Evolutionary conservation across 805 yeast genomes (phyloP).

Genomic region (Pichia cabralensis): DNA sequence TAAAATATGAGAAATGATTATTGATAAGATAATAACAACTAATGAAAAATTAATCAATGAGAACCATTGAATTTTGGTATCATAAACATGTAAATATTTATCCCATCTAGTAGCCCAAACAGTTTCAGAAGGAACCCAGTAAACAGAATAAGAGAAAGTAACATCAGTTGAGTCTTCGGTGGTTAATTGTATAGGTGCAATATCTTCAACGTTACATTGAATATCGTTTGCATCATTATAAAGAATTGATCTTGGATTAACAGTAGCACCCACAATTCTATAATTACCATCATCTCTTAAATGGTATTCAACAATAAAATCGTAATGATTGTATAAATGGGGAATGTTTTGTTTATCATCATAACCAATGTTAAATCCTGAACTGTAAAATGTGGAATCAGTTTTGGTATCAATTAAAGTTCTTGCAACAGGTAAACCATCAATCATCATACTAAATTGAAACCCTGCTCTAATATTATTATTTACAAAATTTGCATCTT

Average conservation of each 20-base stretch:
- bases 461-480: conserved; percentile 75
- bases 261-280: conserved; percentile 88
- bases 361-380: conserved; percentile 74
- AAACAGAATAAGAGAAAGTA: conserved; percentile 77
- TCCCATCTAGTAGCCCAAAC: conserved; percentile 99
- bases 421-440: conserved; percentile 89
- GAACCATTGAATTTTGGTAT: conserved; percentile 93
- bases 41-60: conserved; percentile 80
- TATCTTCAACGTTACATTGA: conserved; percentile 19
- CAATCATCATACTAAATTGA: conserved; percentile 85
- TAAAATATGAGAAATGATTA: conserved; percentile 70
- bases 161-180: conserved; percentile 47
- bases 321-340: conserved; percentile 72
- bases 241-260: conserved; percentile 51
- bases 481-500: conserved; percentile 68
- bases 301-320: conserved; percentile 75
- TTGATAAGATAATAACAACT: conserved; percentile 66
- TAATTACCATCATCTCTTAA: conserved; percentile 51
- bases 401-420: conserved; percentile 47
- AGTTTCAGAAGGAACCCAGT: conserved; percentile 57
- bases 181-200: conserved; percentile 36
- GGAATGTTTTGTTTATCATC: conserved; percentile 46
- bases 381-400: conserved; percentile 53
- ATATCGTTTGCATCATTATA: conserved; percentile 12
- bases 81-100: conserved; percentile 82